A percentile compares a stretch with the other conserved stretches of the same genome.
Conservation (phyloP, 805 yeast genomes). For the Starmerella cellae region DNA sequence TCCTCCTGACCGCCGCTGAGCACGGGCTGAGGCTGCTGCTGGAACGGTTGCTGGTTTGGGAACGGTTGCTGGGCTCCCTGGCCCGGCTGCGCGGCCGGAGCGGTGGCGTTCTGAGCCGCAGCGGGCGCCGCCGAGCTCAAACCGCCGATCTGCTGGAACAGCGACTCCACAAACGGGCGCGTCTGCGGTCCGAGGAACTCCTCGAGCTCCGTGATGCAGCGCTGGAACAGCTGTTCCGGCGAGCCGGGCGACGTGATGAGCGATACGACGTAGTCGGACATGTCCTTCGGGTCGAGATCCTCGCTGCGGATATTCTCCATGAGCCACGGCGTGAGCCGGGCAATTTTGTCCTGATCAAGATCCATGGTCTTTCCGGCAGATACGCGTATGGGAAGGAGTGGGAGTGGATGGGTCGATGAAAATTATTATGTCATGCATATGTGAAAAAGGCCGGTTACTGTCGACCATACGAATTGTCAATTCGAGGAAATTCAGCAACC, state of each 20-base stretch:
- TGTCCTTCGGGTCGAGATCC: slow-evolving; percentile 23
- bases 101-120: background rate
- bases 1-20: slow-evolving; percentile 22
- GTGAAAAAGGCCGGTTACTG: background rate
- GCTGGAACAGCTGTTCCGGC: slow-evolving; percentile 26
- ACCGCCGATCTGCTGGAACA: slow-evolving; percentile 26
- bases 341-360: slow-evolving; percentile 1
- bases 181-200: slow-evolving; percentile 32
- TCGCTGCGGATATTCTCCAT: slow-evolving; percentile 7
- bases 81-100: background rate
- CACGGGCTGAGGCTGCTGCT: background rate
- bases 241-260: slow-evolving; percentile 31
- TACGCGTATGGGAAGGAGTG: too few relatives aligned
- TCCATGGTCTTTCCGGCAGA: too few relatives aligned
- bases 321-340: slow-evolving; percentile 18
- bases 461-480: background rate
- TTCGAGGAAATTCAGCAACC: background rate
- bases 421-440: too few relatives aligned
- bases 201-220: slow-evolving; percentile 28
- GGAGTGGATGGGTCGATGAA: too few relatives aligned
- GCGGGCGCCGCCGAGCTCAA: slow-evolving; percentile 6
- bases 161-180: slow-evolving; percentile 25
- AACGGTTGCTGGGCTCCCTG: background rate
- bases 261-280: slow-evolving; percentile 36
- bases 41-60: background rate